These are phyloP conservation scores for Clavariopsis aquatica DNA, from an alignment of 495 filamentous ascomycete species.

Conservation along the genomic window DNA sequence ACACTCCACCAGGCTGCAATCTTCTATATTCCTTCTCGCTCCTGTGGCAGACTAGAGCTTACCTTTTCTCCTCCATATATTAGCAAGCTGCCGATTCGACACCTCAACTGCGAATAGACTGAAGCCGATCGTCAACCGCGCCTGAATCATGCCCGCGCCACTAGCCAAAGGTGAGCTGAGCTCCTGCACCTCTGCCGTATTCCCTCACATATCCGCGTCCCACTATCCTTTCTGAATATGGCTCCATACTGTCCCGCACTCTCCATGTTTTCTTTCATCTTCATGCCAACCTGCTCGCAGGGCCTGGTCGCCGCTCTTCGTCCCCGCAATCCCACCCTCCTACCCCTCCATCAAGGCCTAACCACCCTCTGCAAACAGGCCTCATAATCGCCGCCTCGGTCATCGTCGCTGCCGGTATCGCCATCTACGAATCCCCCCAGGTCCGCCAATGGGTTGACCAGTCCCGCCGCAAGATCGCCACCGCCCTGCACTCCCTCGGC, in stretches of 20 bases:
- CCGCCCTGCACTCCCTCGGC: conserved; percentile 74
- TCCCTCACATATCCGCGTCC: neutral
- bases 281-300: conserved; percentile 28
- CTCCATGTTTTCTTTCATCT: neutral
- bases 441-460: conserved; percentile 73
- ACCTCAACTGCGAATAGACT: neutral
- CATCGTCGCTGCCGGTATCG: conserved; percentile 77
- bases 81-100: too few species aligned
- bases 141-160: conserved; percentile 35
- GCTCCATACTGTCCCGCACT: conserved; percentile 4
- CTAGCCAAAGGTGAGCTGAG: conserved; percentile 38
- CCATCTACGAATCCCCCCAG: conserved; percentile 82
- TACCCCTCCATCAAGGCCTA: conserved; percentile 11
- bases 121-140: neutral
- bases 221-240: neutral
- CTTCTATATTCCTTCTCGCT: neutral
- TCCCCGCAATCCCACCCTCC: conserved; percentile 11
- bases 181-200: conserved; percentile 9
- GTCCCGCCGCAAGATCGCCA: conserved; percentile 74
- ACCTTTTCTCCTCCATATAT: neutral
- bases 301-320: conserved; percentile 18
- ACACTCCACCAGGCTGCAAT: conserved; percentile 1
- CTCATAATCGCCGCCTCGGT: conserved; percentile 75
- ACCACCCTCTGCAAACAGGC: conserved; percentile 50
- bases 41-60: neutral